Conservation (phyloP, 768 basidiomycete genomes). For the Phallus indusiatus region DNA sequence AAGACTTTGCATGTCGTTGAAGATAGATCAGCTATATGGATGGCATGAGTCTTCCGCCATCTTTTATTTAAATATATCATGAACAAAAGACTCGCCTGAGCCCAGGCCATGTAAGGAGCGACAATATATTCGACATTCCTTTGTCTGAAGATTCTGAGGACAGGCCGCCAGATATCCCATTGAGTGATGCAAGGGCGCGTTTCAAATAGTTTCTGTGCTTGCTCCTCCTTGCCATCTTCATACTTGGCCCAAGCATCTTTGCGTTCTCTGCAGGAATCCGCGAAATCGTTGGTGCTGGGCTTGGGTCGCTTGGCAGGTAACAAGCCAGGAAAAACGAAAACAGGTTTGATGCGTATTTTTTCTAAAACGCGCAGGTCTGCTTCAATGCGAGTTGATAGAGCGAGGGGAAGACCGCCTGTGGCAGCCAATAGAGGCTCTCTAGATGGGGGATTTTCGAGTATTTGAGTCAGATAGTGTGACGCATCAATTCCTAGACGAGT, state of each 20-base stretch:
- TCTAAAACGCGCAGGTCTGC: slow-evolving; percentile 85
- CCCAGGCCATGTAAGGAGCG: slow-evolving; percentile 92
- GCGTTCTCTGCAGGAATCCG: slow-evolving; percentile 65
- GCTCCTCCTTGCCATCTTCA: slow-evolving; percentile 85
- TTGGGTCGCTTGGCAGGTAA: slow-evolving; percentile 62
- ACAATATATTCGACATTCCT: slow-evolving; percentile 93
- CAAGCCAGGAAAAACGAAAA: slow-evolving; percentile 95
- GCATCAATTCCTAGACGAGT: slow-evolving; percentile 97
- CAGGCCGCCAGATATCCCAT: slow-evolving; percentile 92
- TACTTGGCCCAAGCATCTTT: slow-evolving; percentile 89
- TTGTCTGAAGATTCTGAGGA: slow-evolving; percentile 87
- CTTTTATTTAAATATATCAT: not conserved
- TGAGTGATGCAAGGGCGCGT: slow-evolving; percentile 57
- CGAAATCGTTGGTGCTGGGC: slow-evolving; percentile 36
- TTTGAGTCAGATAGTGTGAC: slow-evolving; percentile 72
- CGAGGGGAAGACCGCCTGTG: slow-evolving; percentile 89
- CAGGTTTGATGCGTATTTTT: slow-evolving; percentile 88
- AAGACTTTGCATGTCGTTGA: slow-evolving; percentile 84
- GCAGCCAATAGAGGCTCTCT: slow-evolving; percentile 90
- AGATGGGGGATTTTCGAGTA: slow-evolving; percentile 67
- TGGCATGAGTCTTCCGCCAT: not conserved
- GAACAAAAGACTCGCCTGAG: slow-evolving; percentile 86
- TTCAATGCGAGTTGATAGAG: slow-evolving; percentile 82
- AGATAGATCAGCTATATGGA: slow-evolving; percentile 78
- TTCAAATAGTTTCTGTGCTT: slow-evolving; percentile 78